Conservation (phyloP, 2,329 filamentous ascomycete genomes). For the Pestalotiopsis fici region DNA sequence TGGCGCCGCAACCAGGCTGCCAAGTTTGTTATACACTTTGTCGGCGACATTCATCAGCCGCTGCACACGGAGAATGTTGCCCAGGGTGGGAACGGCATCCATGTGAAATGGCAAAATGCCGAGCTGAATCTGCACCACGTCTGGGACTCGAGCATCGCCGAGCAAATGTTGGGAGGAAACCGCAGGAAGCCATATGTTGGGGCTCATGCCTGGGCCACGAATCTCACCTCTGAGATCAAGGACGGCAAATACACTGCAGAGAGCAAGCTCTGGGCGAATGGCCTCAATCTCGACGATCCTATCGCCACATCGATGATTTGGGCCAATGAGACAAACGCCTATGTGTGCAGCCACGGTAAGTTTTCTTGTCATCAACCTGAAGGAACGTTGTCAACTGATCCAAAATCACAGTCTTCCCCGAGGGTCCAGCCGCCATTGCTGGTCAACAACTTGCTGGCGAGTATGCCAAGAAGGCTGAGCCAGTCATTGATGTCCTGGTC, state of each 20-base stretch:
- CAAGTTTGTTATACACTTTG: constrained; percentile 69
- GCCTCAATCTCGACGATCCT: constrained; percentile 55
- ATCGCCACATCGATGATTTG: constrained; percentile 60
- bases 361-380: background rate
- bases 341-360: constrained; percentile 63
- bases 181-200: constrained; percentile 49
- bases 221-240: constrained; percentile 55
- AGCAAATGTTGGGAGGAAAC: constrained; percentile 61
- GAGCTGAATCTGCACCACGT: constrained; percentile 69
- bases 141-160: constrained; percentile 72
- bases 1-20: constrained; percentile 58
- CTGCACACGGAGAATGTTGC: constrained; percentile 66
- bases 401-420: constrained; percentile 53
- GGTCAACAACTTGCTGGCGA: constrained; percentile 61
- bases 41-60: constrained; percentile 71
- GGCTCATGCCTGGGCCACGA: constrained; percentile 57
- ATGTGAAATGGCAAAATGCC: constrained; percentile 59
- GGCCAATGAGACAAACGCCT: constrained; percentile 64
- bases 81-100: constrained; percentile 68
- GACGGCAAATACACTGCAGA: constrained; percentile 54
- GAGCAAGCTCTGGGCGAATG: constrained; percentile 56
- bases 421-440: constrained; percentile 58
- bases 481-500: constrained; percentile 65
- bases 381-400: background rate
- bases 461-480: constrained; percentile 66